Conservation (phyloP, 495 filamentous ascomycete species). For the Penicillium argentinense region DNA sequence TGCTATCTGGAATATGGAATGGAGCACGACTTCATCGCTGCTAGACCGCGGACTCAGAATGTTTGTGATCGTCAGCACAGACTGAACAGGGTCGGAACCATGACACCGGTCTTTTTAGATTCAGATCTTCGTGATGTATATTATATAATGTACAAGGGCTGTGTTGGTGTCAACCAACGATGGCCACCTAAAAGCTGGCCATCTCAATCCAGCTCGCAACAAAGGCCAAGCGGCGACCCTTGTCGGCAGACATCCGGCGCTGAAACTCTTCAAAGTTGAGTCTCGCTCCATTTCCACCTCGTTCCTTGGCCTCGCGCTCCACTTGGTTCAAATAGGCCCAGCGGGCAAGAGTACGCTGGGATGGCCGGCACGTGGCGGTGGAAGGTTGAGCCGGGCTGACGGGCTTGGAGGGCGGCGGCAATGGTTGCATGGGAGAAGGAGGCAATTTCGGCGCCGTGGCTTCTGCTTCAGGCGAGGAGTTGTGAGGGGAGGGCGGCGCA, state of each 20-base stretch:
- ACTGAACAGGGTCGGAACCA: not conserved
- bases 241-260: constrained; percentile 61
- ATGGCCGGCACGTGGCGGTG: constrained; percentile 21
- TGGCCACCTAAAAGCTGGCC: constrained; percentile 53
- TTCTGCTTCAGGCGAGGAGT: constrained; percentile 39
- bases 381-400: constrained; percentile 14
- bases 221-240: constrained; percentile 67
- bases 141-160: constrained; percentile 19
- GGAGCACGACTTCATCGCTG: too few species aligned
- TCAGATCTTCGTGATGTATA: not conserved
- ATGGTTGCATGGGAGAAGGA: constrained; percentile 37
- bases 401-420: constrained; percentile 28
- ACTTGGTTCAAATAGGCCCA: constrained; percentile 56
- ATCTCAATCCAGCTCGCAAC: constrained; percentile 86
- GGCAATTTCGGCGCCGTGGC: constrained; percentile 38
- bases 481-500: constrained; percentile 32
- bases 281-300: constrained; percentile 74
- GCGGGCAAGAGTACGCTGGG: constrained; percentile 50
- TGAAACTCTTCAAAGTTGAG: constrained; percentile 74
- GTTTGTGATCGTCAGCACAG: too few species aligned
- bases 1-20: too few species aligned
- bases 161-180: not conserved
- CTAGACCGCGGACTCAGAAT: too few species aligned
- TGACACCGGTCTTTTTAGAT: not conserved
- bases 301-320: constrained; percentile 61